Percentiles rank a stretch among this genome's conserved stretches.
Evolutionary conservation across 2,329 filamentous ascomycete genomes (phyloP).

Genomic region (Phyllosticta ampelicida): DNA sequence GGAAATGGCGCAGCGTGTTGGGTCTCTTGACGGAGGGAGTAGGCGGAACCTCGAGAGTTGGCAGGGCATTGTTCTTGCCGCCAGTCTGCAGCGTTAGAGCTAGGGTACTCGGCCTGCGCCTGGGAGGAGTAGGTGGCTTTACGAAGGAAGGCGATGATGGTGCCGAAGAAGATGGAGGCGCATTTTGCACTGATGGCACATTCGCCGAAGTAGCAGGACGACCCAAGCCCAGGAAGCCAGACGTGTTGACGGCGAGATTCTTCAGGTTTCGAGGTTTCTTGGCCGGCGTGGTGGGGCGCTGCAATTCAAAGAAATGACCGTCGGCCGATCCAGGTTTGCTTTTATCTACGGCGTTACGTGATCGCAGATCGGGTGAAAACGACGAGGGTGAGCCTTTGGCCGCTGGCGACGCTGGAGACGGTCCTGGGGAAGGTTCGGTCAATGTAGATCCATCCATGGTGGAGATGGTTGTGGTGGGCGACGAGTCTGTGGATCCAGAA

Average conservation of each 20-base stretch:
- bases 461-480: conserved; percentile 85
- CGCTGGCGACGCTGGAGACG: conserved; percentile 76
- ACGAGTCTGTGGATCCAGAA: conserved; percentile 83
- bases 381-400: conserved; percentile 61
- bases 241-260: conserved; percentile 66
- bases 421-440: conserved; percentile 86
- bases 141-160: conserved; percentile 68
- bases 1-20: conserved; percentile 45
- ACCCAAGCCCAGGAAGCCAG: conserved; percentile 35
- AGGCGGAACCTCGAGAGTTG: conserved; percentile 46
- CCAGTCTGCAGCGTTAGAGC: conserved; percentile 61
- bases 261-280: conserved; percentile 74
- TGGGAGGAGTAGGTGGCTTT: conserved; percentile 61
- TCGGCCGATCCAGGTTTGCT: conserved; percentile 1
- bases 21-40: conserved; percentile 45
- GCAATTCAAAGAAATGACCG: conserved; percentile 43
- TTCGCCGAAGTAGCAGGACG: conserved; percentile 41
- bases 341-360: conserved; percentile 22
- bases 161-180: conserved; percentile 40
- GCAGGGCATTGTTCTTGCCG: conserved; percentile 46
- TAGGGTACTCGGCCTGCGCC: conserved; percentile 63
- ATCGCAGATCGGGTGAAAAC: conserved; percentile 48
- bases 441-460: conserved; percentile 85
- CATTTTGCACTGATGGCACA: conserved; percentile 40
- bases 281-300: conserved; percentile 42